Evolutionary conservation across 2,329 filamentous ascomycete species (phyloP).

Genomic region (Coniochaeta sp.): DNA sequence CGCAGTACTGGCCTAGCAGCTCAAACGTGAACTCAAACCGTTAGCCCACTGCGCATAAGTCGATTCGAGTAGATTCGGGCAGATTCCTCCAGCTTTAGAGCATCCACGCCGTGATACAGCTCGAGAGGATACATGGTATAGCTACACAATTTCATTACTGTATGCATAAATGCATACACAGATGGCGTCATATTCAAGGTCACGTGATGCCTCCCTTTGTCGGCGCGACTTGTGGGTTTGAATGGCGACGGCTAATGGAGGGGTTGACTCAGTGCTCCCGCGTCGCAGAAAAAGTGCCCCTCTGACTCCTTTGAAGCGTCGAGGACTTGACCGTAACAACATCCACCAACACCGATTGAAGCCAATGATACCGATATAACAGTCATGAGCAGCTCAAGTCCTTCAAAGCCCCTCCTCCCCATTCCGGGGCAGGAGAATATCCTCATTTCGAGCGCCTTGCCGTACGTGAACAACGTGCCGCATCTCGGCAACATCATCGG

Average conservation of each 20-base stretch:
- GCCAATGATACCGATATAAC: neutral
- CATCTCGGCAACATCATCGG: conserved; percentile 88
- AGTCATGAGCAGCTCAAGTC: neutral
- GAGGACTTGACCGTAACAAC: neutral
- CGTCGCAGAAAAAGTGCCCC: neutral
- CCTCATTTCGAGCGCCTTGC: conserved; percentile 84
- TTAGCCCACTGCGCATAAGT: too few species aligned
- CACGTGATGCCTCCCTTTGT: neutral
- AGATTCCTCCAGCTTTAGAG: too few species aligned
- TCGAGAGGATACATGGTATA: too few species aligned
- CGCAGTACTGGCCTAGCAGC: too few species aligned
- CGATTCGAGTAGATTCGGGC: too few species aligned
- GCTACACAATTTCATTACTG: too few species aligned
- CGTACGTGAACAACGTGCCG: conserved; percentile 73
- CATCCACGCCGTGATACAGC: too few species aligned
- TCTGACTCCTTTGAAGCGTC: neutral
- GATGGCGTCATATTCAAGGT: neutral
- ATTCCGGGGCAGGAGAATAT: conserved; percentile 74
- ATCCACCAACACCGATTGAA: neutral
- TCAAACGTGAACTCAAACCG: too few species aligned
- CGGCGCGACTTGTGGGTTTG: neutral
- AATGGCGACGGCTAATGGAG: neutral
- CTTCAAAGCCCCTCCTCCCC: conserved; percentile 45
- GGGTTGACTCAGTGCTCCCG: neutral
- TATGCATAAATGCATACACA: too few species aligned